phyloP scores from a whole-genome alignment of 148 eudicot species.

The Nyssa sinensis region DNA sequence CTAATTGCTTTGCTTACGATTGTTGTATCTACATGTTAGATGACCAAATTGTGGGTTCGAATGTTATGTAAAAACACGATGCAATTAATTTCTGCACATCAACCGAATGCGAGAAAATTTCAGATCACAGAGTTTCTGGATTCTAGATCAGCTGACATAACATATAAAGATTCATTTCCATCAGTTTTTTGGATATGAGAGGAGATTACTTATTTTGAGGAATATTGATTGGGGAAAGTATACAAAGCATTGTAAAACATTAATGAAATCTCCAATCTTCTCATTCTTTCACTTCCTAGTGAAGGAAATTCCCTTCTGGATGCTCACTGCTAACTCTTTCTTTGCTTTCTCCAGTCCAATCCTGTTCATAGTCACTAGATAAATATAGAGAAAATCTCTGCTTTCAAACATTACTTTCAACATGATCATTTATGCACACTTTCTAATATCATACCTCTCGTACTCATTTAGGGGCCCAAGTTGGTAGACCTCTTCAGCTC shows the following conservation, averaged over 20 bases:
- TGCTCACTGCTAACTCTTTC: constrained; percentile 74
- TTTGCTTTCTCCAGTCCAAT: constrained; percentile 83
- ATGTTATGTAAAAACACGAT: too few relatives aligned
- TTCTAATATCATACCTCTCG: constrained; percentile 36
- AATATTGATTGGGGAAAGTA: neutral
- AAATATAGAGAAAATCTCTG: neutral
- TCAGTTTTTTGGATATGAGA: neutral
- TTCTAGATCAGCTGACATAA: neutral
- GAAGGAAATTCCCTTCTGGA: constrained; percentile 79
- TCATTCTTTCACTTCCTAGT: constrained; percentile 46
- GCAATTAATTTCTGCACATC: too few relatives aligned
- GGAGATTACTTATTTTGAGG: neutral
- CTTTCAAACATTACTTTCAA: neutral
- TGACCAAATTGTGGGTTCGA: neutral
- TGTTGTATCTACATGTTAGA: neutral
- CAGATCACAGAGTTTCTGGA: neutral
- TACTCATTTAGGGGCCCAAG: constrained; percentile 55
- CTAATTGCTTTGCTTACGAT: too few relatives aligned
- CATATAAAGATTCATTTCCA: neutral
- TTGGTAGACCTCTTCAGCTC: constrained; percentile 53
- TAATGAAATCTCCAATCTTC: neutral
- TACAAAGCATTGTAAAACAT: neutral
- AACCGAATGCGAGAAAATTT: neutral
- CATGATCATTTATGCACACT: neutral
- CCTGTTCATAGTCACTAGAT: constrained; percentile 31